phyloP scores from a whole-genome alignment of 2,329 filamentous ascomycete species.

The Cryphonectria radicalis region DNA sequence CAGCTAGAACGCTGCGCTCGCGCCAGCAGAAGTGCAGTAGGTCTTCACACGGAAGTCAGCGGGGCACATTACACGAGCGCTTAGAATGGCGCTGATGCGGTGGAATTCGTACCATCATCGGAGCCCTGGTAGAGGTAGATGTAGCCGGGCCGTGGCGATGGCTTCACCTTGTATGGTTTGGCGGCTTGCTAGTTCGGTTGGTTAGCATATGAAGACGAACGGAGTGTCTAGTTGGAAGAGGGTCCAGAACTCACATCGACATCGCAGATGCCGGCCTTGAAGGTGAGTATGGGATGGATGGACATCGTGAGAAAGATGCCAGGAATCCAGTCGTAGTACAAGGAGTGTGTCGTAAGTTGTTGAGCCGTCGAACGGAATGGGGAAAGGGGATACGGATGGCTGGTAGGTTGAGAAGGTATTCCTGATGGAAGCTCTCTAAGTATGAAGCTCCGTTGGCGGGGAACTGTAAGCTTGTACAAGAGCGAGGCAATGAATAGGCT shows the following conservation, averaged over 20 bases:
- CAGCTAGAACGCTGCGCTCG: slow-evolving; percentile 70
- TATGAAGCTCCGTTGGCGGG: slow-evolving; percentile 20
- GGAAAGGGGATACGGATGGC: background rate
- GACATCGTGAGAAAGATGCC: slow-evolving; percentile 64
- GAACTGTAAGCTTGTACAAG: background rate
- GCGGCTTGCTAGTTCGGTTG: slow-evolving; percentile 48
- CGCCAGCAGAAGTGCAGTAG: slow-evolving; percentile 98
- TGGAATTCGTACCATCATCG: slow-evolving; percentile 69
- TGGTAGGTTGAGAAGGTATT: slow-evolving; percentile 3
- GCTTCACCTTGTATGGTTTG: slow-evolving; percentile 72
- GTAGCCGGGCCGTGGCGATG: slow-evolving; percentile 76
- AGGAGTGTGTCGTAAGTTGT: background rate
- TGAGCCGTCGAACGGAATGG: background rate
- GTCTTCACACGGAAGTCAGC: slow-evolving; percentile 54
- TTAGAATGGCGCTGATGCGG: background rate
- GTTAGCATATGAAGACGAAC: slow-evolving; percentile 32
- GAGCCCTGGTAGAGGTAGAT: slow-evolving; percentile 77
- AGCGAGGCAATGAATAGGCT: slow-evolving; percentile 20
- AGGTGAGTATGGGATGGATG: slow-evolving; percentile 84
- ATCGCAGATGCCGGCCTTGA: slow-evolving; percentile 92
- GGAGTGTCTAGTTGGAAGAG: slow-evolving; percentile 4
- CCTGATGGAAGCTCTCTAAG: slow-evolving; percentile 20
- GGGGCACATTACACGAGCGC: background rate
- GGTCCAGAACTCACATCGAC: slow-evolving; percentile 67
- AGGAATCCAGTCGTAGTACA: slow-evolving; percentile 13